Conservation (phyloP, 192 early-diverging fungal genomes). For the Linnemannia elongata region DNA sequence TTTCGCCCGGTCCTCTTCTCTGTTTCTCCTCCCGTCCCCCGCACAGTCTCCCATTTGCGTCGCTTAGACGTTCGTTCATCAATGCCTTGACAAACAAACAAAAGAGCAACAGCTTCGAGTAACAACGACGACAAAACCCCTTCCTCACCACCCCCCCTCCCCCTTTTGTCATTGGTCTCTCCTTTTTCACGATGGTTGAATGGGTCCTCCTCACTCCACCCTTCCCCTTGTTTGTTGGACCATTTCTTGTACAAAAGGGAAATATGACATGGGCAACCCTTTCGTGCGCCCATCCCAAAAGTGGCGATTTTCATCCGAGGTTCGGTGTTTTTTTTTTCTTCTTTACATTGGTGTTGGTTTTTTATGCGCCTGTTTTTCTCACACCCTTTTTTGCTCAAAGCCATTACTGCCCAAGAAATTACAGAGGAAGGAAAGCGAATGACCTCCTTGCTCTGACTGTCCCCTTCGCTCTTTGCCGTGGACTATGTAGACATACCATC, state of each 20-base stretch:
- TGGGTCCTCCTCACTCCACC: not conserved
- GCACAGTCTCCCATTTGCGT: no score
- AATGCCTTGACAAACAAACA: not conserved
- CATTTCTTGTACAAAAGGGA: not conserved
- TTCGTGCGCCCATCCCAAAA: not conserved
- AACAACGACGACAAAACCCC: not conserved
- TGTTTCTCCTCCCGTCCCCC: not conserved
- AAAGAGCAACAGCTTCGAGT: no score
- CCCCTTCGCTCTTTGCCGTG: not conserved
- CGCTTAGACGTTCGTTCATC: not conserved
- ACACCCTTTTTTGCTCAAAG: not conserved
- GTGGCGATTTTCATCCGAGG: conserved; percentile 7
- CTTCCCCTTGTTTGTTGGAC: no score
- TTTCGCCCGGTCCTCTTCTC: not conserved
- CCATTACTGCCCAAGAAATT: not conserved
- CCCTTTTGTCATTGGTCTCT: not conserved
- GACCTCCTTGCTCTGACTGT: not conserved
- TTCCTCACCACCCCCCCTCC: not conserved
- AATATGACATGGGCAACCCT: not conserved
- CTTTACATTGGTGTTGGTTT: not conserved
- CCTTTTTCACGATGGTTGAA: not conserved
- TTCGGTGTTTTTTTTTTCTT: not conserved
- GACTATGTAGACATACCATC: conserved; percentile 11
- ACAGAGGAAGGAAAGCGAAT: not conserved
- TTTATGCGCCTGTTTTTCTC: not conserved